Evolutionary conservation across 345 rosid genomes (phyloP), one percentile per base, ranked within the genome.

Genomic region (Hypericum perforatum): DNA sequence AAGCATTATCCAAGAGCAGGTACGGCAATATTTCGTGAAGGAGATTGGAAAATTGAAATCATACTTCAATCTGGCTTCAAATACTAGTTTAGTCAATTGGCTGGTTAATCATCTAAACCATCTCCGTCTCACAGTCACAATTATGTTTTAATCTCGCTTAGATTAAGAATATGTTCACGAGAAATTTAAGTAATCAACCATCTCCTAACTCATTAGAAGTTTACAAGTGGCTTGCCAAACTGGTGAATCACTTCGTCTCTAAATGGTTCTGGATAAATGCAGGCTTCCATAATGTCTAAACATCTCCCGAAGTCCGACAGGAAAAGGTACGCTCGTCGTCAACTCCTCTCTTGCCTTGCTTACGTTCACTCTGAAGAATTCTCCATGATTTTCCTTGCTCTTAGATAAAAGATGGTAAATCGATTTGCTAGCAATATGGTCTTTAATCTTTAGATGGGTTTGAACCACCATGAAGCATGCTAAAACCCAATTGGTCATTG

Each of bases 1-100:
- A 45, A 92, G 98, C 73, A 92, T 88, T 56, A 88, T 88, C 73
- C 95, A 88, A 71, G 98, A 92, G 76, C 98, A 92, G 97, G 95
- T 88, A 59, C 9, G 58, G 40, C 56, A 42, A 9, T 56, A 62
- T 49, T 60, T 0, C 52, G 13, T 53, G 38, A 0, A 36, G 39
- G 12, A 49, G 16, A 55, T 48, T 7, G 7, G 55, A 57, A 55
- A 42, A 37, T 14, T 13, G 14, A 22, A 22, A 22, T 22, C 32
- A 22, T 22, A 4, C 32, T 22, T 22, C 32, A 22, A 22, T 1
- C 32, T 22, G 32, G 32, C 32, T 22, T 22, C 2, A 22, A 22
- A 22, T 22, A 22, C 32, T 22, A 4, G 32, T 22, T 22, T 22
- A 22, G 4, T 22, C 32, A 22, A 22, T 22, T 1, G 32, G 32